Base-by-base conservation (phyloP, 768 basidiomycete genomes). In the Suillus clintonianus region DNA sequence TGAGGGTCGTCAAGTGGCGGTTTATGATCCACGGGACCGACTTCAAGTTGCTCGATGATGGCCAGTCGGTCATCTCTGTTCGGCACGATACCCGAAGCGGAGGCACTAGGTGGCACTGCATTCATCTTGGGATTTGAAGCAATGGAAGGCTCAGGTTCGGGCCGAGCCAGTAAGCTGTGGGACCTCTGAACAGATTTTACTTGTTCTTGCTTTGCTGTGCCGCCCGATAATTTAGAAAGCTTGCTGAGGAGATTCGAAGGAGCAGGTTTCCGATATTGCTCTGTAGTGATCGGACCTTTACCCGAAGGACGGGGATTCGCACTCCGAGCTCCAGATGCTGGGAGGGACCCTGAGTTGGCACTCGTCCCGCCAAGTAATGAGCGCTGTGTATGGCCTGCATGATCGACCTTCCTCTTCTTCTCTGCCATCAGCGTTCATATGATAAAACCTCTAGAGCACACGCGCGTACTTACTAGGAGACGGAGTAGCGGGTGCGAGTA, bases 11-110 rank as follows among this genome's bases (percentile, higher is more conserved):
- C 89, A 39, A 79, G 78, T 0, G 87, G 85, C 17, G 91, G 80
- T 15, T 79, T 85, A 73, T 93, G 90, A 43, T 95, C 88, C 56
- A 81, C 81, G 9, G 96, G 94, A 0, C 96, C 96, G 53, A 87
- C 81, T 66, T 86, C 77, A 15, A 99, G 81, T 34, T 90, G 86
- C 67, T 97, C 91, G 8, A 96, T 75, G 19, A 98, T 75, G 0
- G 86, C 84, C 48, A 95, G 82, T 43, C 80, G 74, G 24, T 91
- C 89, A 66, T 92, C 90, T 41, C 85, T 74, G 58, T 68, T 65
- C 22, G 69, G 64, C 10, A 48, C 62, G n/a, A 19, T 30, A 15
- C 22, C 60, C 17, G 37, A 47, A 17, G 55, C 62, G 19, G 59
- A 51, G 24, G 53, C 8, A 24, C 61, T 65, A 2, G 58, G 41